A percentile compares a stretch with the other conserved stretches of the same genome.
phyloP scores from a whole-genome alignment of 2,329 filamentous ascomycete genomes.

The Scopulariopsis brevicaulis region DNA sequence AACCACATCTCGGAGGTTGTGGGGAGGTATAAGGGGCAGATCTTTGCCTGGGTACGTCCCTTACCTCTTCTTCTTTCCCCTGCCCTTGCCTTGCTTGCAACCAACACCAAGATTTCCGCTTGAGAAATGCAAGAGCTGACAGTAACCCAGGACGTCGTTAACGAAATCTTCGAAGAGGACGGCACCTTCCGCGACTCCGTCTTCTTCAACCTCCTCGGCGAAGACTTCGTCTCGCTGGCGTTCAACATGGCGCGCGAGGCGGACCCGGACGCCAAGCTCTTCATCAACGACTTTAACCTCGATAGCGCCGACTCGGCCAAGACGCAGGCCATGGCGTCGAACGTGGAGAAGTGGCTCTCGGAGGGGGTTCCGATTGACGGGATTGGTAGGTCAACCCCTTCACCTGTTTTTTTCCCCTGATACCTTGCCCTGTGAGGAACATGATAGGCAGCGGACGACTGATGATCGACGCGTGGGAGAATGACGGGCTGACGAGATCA shows the following conservation, averaged over 20 bases:
- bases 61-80: not conserved
- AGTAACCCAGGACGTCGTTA: conserved; percentile 38
- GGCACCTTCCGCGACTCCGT: conserved; percentile 47
- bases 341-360: conserved; percentile 53
- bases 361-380: conserved; percentile 55
- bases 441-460: no score
- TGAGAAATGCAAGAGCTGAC: not conserved
- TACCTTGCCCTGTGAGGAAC: no score
- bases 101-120: not conserved
- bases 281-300: conserved; percentile 67
- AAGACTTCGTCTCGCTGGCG: conserved; percentile 58
- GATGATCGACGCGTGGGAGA: not conserved
- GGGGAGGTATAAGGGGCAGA: conserved; percentile 51
- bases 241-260: conserved; percentile 58
- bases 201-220: conserved; percentile 57
- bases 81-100: not conserved
- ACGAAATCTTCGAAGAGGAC: conserved; percentile 53
- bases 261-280: conserved; percentile 57
- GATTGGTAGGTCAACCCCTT: conserved; percentile 31
- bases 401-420: not conserved
- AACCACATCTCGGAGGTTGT: conserved; percentile 49
- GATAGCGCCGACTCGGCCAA: conserved; percentile 50
- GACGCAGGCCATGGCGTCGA: conserved; percentile 37
- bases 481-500: not conserved
- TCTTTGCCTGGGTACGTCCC: conserved; percentile 34